A percentile compares a stretch with the other conserved stretches of the same genome.
These are phyloP conservation scores for Auricularia auricula-judae DNA, from an alignment of 768 basidiomycete genomes.

Conservation along the genomic window DNA sequence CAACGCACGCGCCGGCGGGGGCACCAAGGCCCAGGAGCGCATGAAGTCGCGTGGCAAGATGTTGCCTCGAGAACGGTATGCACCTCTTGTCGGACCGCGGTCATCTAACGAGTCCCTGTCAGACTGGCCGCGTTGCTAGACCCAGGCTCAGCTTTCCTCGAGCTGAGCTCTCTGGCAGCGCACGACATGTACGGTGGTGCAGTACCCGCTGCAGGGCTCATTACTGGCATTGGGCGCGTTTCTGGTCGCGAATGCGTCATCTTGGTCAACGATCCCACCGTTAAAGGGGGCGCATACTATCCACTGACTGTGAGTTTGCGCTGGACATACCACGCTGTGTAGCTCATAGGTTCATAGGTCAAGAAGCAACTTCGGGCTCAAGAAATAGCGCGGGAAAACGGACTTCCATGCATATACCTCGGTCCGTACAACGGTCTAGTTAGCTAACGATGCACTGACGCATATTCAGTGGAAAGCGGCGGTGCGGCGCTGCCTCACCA, in stretches of 20 bases:
- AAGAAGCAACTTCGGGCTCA: constrained; percentile 95
- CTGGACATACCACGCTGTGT: not conserved
- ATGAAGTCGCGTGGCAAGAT: constrained; percentile 74
- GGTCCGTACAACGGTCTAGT: constrained; percentile 37
- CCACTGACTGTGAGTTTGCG: constrained; percentile 54
- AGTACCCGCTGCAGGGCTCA: constrained; percentile 82
- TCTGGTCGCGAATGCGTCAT: constrained; percentile 77
- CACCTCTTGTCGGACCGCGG: constrained; percentile 3
- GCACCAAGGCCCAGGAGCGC: constrained; percentile 58
- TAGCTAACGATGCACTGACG: constrained; percentile 4
- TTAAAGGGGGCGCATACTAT: constrained; percentile 89
- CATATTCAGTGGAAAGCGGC: constrained; percentile 71
- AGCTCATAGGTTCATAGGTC: constrained; percentile 32
- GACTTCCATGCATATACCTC: constrained; percentile 83
- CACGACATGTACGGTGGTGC: constrained; percentile 70
- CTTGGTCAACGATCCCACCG: constrained; percentile 90
- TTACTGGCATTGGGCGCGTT: constrained; percentile 76
- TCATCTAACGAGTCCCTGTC: not conserved
- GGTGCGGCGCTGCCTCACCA: constrained; percentile 89
- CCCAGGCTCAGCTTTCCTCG: constrained; percentile 80
- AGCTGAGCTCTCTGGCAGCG: constrained; percentile 77
- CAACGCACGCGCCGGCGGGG: constrained; percentile 57
- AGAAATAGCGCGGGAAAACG: constrained; percentile 86
- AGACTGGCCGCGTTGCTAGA: constrained; percentile 72
- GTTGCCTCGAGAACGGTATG: constrained; percentile 73